Evolutionary conservation across 306 rosid species (phyloP), one percentile per base, ranked within the genome.

Genomic region (Acmispon strigosus): DNA sequence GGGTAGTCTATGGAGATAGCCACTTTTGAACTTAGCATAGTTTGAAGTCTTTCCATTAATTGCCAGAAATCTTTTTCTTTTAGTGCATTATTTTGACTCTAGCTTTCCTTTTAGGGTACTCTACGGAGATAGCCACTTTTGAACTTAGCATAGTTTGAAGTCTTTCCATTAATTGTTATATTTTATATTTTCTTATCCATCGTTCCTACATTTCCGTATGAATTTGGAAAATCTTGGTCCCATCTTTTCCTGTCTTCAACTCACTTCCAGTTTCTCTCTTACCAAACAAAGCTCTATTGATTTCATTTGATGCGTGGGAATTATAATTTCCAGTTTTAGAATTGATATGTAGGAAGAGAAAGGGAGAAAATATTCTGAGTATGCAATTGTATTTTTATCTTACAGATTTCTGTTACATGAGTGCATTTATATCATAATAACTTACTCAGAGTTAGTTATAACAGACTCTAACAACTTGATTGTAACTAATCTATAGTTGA

Each of bases 51-150:
- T 50, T 52, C n/a, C n/a, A n/a, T n/a, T n/a, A n/a, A n/a, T n/a
- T n/a, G n/a, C 17, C 34, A 32, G 18, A 67, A 22, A 19, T 62
- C 37, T 49, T 27, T 56, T 76, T 29, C 29, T 62, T 52, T 73
- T 10, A 7, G 41, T 14, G 10, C 50, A 66, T 68, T 27, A 5
- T 76, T n/a, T n/a, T 53, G 34, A 44, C 10, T 34, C 17, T 10
- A 19, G 22, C 19, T 53, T 55, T 78, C 53, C 13, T 65, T 59
- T 70, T 39, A 15, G 27, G 58, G 41, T 64, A 48, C 19, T 54
- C 56, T 76, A 19, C 37, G 39, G 45, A 58, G 29, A 58, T 68
- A 70, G 69, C 75, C 14, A 51, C 66, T 16, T 69, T 62, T 19
- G 43, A 14, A 42, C 49, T 51, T 60, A 41, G 13, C n/a, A 51